phyloP scores from a whole-genome alignment of 208 protist species.

The Balamuthia mandrillaris region DNA sequence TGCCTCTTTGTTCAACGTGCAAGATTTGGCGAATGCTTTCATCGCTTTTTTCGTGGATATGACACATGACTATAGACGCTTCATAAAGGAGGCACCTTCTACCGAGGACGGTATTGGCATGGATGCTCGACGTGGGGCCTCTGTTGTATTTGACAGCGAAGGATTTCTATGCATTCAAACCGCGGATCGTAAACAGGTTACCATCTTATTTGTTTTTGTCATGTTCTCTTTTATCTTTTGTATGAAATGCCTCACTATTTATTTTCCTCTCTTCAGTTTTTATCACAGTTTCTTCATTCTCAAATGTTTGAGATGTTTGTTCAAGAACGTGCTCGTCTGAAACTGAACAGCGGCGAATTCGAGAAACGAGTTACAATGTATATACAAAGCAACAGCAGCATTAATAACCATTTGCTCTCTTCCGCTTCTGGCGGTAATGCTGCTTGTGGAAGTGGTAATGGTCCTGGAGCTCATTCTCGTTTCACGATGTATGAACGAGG shows the following conservation, averaged over 20 bases:
- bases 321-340: background rate
- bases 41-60: slow-evolving; percentile 32
- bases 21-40: slow-evolving; percentile 16
- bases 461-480: background rate
- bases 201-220: background rate
- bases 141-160: background rate
- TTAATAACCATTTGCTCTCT: background rate
- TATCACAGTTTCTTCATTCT: background rate
- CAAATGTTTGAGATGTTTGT: slow-evolving; percentile 43
- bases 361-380: background rate
- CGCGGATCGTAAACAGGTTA: background rate
- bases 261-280: too few species aligned
- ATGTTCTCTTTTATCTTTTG: background rate
- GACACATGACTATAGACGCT: background rate
- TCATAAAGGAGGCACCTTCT: background rate
- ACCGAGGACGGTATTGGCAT: background rate
- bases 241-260: too few species aligned
- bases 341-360: slow-evolving; percentile 21
- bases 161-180: background rate
- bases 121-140: background rate
- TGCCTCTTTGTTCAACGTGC: too few species aligned
- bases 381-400: background rate
- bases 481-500: slow-evolving; percentile 43
- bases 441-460: background rate
- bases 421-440: background rate